A percentile compares a stretch with the other conserved stretches of the same genome.
Conservation (phyloP, 768 basidiomycete genomes). For the Amanita thiersii region DNA sequence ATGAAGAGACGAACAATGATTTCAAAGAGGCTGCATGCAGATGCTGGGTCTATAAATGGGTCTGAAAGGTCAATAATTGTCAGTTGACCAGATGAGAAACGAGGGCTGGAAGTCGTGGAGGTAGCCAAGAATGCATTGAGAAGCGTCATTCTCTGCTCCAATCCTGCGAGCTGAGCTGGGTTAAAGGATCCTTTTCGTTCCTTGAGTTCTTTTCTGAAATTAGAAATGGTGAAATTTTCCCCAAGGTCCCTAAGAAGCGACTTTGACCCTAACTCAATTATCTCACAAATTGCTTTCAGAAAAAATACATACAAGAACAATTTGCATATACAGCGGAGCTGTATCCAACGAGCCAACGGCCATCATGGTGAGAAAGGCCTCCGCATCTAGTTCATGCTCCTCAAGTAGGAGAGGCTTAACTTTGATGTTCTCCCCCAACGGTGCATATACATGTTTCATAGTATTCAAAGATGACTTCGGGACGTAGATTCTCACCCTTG, state of each 20-base stretch:
- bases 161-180: constrained; percentile 40
- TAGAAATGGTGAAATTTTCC: constrained; percentile 43
- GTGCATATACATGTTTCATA: constrained; percentile 48
- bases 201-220: constrained; percentile 40
- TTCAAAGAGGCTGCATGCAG: constrained; percentile 66
- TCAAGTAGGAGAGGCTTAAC: constrained; percentile 50
- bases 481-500: constrained; percentile 43
- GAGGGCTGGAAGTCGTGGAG: constrained; percentile 11
- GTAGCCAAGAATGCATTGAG: constrained; percentile 48
- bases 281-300: neutral
- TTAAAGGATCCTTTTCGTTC: constrained; percentile 45
- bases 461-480: constrained; percentile 54
- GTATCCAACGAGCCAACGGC: constrained; percentile 52
- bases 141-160: constrained; percentile 58
- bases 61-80: constrained; percentile 69
- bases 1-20: constrained; percentile 60
- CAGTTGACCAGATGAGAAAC: constrained; percentile 50
- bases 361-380: constrained; percentile 72
- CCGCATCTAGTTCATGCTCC: constrained; percentile 56
- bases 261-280: constrained; percentile 19
- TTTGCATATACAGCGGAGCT: constrained; percentile 64
- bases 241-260: constrained; percentile 56
- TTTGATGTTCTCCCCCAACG: constrained; percentile 36
- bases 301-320: constrained; percentile 43
- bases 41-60: constrained; percentile 59